These are phyloP conservation scores for Luffa aegyptiaca DNA, from an alignment of 306 rosid species.

Conservation along the genomic window DNA sequence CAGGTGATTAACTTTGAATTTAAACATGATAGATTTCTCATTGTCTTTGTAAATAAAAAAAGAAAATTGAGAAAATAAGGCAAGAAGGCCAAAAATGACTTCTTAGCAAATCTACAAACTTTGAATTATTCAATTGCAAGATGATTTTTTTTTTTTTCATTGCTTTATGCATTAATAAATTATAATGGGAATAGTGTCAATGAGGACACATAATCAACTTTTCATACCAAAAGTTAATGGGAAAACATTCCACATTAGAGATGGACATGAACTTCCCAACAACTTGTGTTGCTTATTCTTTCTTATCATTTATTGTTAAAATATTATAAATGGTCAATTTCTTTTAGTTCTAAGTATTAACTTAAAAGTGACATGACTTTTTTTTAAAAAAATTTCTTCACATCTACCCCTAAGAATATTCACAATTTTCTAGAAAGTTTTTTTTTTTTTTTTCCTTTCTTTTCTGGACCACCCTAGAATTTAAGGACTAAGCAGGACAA, in stretches of 20 bases:
- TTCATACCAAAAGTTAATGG: neutral
- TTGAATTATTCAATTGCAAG: neutral
- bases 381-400: neutral
- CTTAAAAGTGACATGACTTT: neutral
- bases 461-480: no score
- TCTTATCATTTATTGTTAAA: neutral
- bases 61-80: neutral
- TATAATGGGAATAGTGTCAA: neutral
- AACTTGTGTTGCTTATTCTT: constrained; percentile 3
- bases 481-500: no score
- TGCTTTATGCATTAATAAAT: neutral
- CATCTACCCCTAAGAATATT: neutral
- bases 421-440: neutral
- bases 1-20: neutral
- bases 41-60: neutral
- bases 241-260: constrained; percentile 3
- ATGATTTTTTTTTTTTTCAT: neutral
- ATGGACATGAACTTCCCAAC: constrained; percentile 1
- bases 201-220: constrained; percentile 7
- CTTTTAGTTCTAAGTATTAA: neutral
- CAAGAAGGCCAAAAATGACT: neutral
- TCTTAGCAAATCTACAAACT: neutral
- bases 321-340: neutral
- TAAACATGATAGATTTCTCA: neutral
- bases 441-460: neutral